A percentile compares a stretch with the other conserved stretches of the same genome.
phyloP scores from a whole-genome alignment of 441 rosid genomes.

The Jatropha multifida region DNA sequence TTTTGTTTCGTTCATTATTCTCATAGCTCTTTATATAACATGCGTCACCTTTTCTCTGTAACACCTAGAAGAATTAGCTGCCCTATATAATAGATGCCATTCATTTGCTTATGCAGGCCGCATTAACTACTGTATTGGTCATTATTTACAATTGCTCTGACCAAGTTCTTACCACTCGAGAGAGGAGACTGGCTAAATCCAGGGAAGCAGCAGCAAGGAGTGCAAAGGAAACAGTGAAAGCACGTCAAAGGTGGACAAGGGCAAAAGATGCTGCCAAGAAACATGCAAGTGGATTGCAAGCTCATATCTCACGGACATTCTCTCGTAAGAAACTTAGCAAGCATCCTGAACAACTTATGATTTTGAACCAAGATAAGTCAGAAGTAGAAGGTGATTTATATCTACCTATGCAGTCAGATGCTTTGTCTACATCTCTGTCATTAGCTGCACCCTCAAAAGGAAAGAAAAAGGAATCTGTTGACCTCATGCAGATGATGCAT shows the following conservation, averaged over 20 bases:
- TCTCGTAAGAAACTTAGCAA: conserved; percentile 46
- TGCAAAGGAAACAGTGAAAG: conserved; percentile 67
- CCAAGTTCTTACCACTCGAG: conserved; percentile 81
- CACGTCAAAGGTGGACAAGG: conserved; percentile 75
- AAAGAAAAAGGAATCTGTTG: conserved; percentile 40
- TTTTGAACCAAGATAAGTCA: conserved; percentile 42
- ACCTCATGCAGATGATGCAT: conserved; percentile 38
- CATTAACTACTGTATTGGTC: conserved; percentile 58
- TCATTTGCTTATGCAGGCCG: conserved; percentile 57
- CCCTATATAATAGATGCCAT: conserved; percentile 1
- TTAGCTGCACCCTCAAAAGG: conserved; percentile 39
- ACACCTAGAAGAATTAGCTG: conserved; percentile 4
- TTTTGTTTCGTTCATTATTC: conserved; percentile 7
- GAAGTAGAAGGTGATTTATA: conserved; percentile 42
- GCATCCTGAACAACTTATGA: conserved; percentile 45
- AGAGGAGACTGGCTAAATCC: conserved; percentile 73
- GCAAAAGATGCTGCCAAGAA: conserved; percentile 75
- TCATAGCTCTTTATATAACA: background rate
- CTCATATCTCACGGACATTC: conserved; percentile 63
- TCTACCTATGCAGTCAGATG: conserved; percentile 29
- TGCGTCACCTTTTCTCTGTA: background rate
- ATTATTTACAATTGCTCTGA: conserved; percentile 92
- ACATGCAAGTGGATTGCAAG: conserved; percentile 70
- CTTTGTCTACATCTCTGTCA: conserved; percentile 34
- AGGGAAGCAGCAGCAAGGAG: conserved; percentile 87